Base-by-base conservation (phyloP, 176 grass and related monocot genomes). In the Rhynchospora tenuis region DNA sequence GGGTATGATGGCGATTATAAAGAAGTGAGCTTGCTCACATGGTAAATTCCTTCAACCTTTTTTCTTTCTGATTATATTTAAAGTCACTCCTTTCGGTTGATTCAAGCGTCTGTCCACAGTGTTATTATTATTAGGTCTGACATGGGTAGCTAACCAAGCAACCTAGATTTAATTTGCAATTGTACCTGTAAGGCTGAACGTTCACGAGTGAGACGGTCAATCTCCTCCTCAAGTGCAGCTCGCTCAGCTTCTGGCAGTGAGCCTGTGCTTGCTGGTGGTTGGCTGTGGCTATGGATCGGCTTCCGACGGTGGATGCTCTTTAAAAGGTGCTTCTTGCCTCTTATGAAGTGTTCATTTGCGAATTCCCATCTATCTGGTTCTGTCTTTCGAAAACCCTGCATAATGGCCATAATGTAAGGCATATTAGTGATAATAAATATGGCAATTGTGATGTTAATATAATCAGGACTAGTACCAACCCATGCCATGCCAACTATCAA, bases 301-400 rank as follows among this genome's bases (percentile, higher is more conserved):
- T 99, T 99, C 24, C 96, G 84, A 27, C 96, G 74, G 83, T 93
- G 81, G 88, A 95, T 95, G 75, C 89, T 99, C 85, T 95, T 99
- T 73, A 99, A 89, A 73, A 90, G 85, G 31, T 99, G 93, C 50
- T 90, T 95, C 76, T 93, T 89, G 64, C 96, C 96, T 88, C 92
- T 99, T 67, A 93, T 44, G 26, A 99, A 99, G 19, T 90, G 73
- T 14, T 95, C 93, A 43, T 99, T 99, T 47, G 89, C 86, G 50
- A 99, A 99, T 84, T 99, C 96, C 96, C 96, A 99, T 81, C 84
- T 88, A 86, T 99, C 93, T 13, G 96, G 89, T 57, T 99, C 96
- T 74, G 91, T 92, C 83, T 99, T 99, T 31, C 88, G 91, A 61
- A 99, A 99, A 63, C 96, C 96, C 95, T 98, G 83, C 81, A 88